Percentiles rank a stretch among this genome's conserved stretches.
These are phyloP conservation scores for Furculomyces boomerangus DNA, from an alignment of 371 early-diverging fungal species.

Conservation along the genomic window DNA sequence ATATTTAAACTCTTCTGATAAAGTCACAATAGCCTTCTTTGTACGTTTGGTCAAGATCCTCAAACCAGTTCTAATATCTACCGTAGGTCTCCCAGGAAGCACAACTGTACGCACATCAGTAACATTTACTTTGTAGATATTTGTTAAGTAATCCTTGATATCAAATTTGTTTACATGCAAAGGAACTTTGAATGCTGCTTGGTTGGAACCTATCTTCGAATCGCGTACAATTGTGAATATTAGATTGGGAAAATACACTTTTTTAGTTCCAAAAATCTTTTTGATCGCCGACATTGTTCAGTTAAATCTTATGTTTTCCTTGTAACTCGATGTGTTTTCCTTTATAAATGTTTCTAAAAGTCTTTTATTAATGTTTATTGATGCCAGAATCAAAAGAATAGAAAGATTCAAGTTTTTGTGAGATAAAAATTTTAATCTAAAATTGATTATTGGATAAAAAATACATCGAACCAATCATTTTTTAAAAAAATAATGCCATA, in stretches of 20 bases:
- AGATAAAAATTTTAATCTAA: no score
- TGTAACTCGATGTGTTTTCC: no score
- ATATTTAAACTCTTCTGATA: conserved; percentile 61
- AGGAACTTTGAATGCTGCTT: conserved; percentile 84
- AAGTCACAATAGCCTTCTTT: conserved; percentile 87
- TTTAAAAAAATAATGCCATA: no score
- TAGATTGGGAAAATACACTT: conserved; percentile 81
- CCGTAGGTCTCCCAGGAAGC: conserved; percentile 34
- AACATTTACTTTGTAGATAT: conserved; percentile 67
- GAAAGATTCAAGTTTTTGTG: no score
- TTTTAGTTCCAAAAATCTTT: conserved; percentile 29
- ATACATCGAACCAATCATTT: no score
- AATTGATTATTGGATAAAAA: no score
- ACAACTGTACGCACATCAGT: conserved; percentile 84
- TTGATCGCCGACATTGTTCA: conserved; percentile 21
- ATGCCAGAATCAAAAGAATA: no score
- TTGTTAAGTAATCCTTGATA: conserved; percentile 66
- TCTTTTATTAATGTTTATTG: no score
- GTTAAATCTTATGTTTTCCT: no score
- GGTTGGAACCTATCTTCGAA: conserved; percentile 58
- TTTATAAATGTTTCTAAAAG: no score
- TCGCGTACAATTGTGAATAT: conserved; percentile 70
- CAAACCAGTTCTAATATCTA: conserved; percentile 30
- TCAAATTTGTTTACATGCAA: conserved; percentile 88
- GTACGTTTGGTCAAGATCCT: conserved; percentile 31